Base-by-base conservation (phyloP, 176 grass and related monocot species). In the Zoysia japonica region DNA sequence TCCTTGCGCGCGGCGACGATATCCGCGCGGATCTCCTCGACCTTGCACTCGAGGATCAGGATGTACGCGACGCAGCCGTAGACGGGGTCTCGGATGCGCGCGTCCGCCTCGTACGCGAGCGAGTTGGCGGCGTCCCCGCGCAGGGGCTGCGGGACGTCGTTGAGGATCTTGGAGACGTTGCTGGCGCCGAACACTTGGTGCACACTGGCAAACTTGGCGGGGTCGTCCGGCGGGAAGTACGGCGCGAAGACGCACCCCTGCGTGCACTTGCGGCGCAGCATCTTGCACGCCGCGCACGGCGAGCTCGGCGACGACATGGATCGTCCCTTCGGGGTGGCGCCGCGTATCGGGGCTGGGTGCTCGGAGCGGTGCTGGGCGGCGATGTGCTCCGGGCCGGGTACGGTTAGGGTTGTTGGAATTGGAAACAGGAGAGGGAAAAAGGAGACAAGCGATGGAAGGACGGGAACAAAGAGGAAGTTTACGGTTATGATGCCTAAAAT, bases 81-180 rank as follows among this genome's bases (percentile, higher is more conserved):
- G 47, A 97, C 88, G 8, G 93, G 93, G 68, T 97, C 83, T n/a
- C 35, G 84, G 10, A 93, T 67, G 61, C 93, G 75, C 57, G 88
- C 85, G 8, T 90, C 83, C 9, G 93, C 93, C 83, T 97, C 93
- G 56, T 89, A 97, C 0, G 90, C 83, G 39, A 97, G 88, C 48
- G 93, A 93, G 70, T 86, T 92, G 44, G 86, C 90, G 37, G 93
- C 93, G 44, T 90, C 85, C 79, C 92, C 93, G 37, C 93, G 80
- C 20, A 88, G 85, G 14, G 17, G 17, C 8, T 38, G 83, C 5
- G 49, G 19, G 28, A 97, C 77, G 3, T 97, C 90, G 68, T 12
- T 65, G 52, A 97, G 92, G 28, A 97, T 81, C 87, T 97, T 97
- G n/a, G 94, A 97, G 45, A 92, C 91, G 69, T 97, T 97, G 78